A percentile compares a stretch with the other conserved stretches of the same genome.
phyloP scores from a whole-genome alignment of 805 yeast species.

The Tetrapisispora iriomotensis region DNA sequence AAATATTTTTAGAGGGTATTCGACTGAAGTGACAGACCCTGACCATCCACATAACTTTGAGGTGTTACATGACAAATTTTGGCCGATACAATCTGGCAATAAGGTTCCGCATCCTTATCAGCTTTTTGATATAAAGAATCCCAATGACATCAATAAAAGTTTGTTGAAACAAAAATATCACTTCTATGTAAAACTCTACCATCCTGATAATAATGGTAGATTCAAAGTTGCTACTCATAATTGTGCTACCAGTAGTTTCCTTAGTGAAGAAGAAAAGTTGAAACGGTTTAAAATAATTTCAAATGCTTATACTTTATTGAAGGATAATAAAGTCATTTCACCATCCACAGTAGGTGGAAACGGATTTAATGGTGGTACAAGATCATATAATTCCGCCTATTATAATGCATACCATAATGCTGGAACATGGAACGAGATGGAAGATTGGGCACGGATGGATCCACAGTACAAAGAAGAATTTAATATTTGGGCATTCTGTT shows the following conservation, averaged over 20 bases:
- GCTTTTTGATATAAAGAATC: slow-evolving; percentile 38
- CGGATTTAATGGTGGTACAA: slow-evolving; percentile 7
- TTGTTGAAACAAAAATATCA: slow-evolving; percentile 43
- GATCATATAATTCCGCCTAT: slow-evolving; percentile 24
- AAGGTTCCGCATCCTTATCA: slow-evolving; percentile 61
- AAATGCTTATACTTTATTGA: slow-evolving; percentile 50
- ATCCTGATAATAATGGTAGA: slow-evolving; percentile 51
- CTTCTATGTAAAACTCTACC: slow-evolving; percentile 63
- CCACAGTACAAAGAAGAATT: slow-evolving; percentile 25
- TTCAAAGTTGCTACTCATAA: neutral
- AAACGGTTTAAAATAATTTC: slow-evolving; percentile 43
- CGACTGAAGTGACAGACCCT: neutral
- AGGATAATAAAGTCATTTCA: slow-evolving; percentile 27
- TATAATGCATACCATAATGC: slow-evolving; percentile 45
- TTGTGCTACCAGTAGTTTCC: slow-evolving; percentile 7
- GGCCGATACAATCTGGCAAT: slow-evolving; percentile 46
- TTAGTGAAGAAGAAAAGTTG: slow-evolving; percentile 24
- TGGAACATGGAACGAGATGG: slow-evolving; percentile 56
- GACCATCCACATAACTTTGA: neutral
- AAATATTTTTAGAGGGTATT: too few species aligned
- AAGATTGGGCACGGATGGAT: slow-evolving; percentile 19
- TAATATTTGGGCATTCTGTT: slow-evolving; percentile 33
- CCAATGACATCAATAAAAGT: slow-evolving; percentile 28
- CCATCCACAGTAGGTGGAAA: too few species aligned
- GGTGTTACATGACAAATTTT: slow-evolving; percentile 18